A percentile compares a stretch with the other conserved stretches of the same genome.
Evolutionary conservation across 2,329 filamentous ascomycete genomes (phyloP).

Genomic region (Exophiala dermatitidis): DNA sequence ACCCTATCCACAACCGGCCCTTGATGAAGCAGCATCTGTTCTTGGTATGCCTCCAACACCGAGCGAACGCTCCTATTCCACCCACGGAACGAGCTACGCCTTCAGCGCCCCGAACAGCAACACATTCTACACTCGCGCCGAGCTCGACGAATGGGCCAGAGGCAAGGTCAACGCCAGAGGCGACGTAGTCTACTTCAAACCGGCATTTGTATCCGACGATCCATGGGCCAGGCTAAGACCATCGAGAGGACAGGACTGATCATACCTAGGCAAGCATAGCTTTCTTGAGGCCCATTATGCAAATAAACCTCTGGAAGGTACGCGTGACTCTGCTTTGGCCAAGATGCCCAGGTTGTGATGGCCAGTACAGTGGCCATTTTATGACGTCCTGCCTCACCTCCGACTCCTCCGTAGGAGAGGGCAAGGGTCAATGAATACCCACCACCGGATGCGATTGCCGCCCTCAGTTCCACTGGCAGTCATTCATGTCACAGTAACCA

Average conservation of each 20-base stretch:
- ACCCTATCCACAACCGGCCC: neutral
- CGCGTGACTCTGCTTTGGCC: no score
- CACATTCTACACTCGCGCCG: conserved; percentile 12
- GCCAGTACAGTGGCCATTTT: no score
- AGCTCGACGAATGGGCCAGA: conserved; percentile 12
- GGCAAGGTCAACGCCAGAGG: conserved; percentile 23
- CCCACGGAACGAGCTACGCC: neutral
- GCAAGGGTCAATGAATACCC: no score
- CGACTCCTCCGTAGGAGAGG: no score
- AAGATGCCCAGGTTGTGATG: no score
- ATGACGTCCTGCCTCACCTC: no score
- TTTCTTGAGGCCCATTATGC: neutral
- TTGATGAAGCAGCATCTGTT: neutral
- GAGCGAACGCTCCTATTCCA: neutral
- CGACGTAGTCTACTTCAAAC: conserved; percentile 26
- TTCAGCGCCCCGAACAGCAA: conserved; percentile 12
- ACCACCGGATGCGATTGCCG: no score
- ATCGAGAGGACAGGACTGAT: neutral
- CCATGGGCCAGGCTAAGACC: conserved; percentile 20
- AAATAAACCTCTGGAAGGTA: no score
- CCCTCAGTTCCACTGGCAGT: no score
- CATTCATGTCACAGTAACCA: no score
- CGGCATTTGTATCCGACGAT: conserved; percentile 25
- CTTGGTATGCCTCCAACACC: neutral
- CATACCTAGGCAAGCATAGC: neutral